These are phyloP conservation scores for Aureobasidium subglaciale DNA, from an alignment of 2,329 filamentous ascomycete genomes.

Conservation along the genomic window DNA sequence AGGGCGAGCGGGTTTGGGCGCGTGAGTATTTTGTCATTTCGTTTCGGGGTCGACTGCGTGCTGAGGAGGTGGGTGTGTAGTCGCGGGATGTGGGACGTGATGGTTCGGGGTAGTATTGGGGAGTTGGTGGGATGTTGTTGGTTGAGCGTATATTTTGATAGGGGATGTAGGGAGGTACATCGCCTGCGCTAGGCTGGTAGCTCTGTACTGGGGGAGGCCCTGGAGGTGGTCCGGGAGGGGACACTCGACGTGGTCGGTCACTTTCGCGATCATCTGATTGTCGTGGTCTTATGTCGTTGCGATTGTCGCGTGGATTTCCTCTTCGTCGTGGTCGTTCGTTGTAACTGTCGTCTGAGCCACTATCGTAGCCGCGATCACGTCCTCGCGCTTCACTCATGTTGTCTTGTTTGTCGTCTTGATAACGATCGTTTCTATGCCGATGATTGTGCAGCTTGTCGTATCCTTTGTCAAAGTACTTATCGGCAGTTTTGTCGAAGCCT, in stretches of 20 bases:
- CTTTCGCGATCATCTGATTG: not conserved
- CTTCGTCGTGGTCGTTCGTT: conserved; percentile 1
- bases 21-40: not conserved
- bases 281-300: not conserved
- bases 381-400: not conserved
- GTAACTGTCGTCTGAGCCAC: conserved; percentile 4
- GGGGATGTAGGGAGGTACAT: not conserved
- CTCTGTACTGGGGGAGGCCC: not conserved
- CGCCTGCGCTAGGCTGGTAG: not conserved
- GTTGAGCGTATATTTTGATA: not conserved
- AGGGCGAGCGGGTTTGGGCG: not conserved
- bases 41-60: not conserved
- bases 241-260: not conserved
- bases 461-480: conserved; percentile 9
- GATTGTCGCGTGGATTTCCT: not conserved
- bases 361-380: conserved; percentile 8
- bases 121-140: not conserved
- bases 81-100: not conserved
- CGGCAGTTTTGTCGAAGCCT: not conserved
- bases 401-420: not conserved
- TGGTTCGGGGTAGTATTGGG: not conserved
- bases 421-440: not conserved
- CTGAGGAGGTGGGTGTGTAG: not conserved
- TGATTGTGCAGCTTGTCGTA: conserved; percentile 5
- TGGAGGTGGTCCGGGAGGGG: not conserved